Evolutionary conservation across 768 basidiomycete genomes (phyloP), one percentile per base, ranked within the genome.

Genomic region (Hydnomerulius pinastri): DNA sequence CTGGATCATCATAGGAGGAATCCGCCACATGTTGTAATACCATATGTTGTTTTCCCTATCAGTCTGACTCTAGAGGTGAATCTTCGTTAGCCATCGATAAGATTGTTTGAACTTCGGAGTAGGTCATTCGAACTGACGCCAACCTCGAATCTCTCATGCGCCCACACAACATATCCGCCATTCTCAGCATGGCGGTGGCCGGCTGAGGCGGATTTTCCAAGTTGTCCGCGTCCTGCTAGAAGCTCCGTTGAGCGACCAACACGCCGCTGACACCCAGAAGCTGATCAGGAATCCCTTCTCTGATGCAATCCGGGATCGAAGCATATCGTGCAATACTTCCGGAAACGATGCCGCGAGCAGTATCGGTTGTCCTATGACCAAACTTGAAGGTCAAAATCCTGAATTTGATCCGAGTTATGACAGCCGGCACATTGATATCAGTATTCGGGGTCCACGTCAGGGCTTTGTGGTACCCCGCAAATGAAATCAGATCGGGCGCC

Each of bases 21-120:
- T 36, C 11, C 21, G 42, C 25, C 25, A n/a, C n/a, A 13, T 54
- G 46, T 63, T 54, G 32, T 66, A 53, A 40, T 58, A 43, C 53
- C 32, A 25, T 10, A 18, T 43, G 50, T 53, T 44, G 43, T 43
- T 41, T 42, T 30, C 36, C 43, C 48, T 53, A 48, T 60, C 18
- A 38, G 49, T 48, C 25, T 18, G 39, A 41, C 37, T n/a, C n/a
- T n/a, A 4, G 36, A 6, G 2, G 23, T 9, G 46, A 37, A 29
- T 46, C 48, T 24, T 18, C 17, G 33, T 24, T n/a, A 9, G 18
- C 6, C 6, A 35, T 17, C 0, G 33, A 18, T 35, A 0, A 33
- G 17, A 32, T 23, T 15, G 13, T n/a, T n/a, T n/a, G n/a, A n/a
- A n/a, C n/a, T n/a, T n/a, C n/a, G n/a, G n/a, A n/a, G n/a, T n/a